phyloP scores from a whole-genome alignment of 2,329 filamentous ascomycete genomes.

The Aspergillus quadricinctus region DNA sequence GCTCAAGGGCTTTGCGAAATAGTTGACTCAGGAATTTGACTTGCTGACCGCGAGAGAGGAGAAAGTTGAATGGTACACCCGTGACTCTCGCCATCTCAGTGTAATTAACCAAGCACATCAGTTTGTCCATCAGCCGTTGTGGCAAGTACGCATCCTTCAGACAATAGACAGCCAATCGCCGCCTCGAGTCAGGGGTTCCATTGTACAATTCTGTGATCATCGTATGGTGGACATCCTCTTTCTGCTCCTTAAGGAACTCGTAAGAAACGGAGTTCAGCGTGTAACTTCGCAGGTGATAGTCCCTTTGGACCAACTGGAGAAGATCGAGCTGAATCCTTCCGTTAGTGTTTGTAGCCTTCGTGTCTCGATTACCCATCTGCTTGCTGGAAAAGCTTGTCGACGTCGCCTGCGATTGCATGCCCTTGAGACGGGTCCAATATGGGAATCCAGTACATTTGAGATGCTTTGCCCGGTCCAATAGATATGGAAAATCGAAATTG shows the following conservation, averaged over 20 bases:
- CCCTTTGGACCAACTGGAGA: constrained; percentile 89
- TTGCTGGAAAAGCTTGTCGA: constrained; percentile 92
- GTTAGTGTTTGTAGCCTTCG: constrained; percentile 90
- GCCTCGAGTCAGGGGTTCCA: constrained; percentile 85
- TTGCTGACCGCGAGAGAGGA: constrained; percentile 89
- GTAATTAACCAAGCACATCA: constrained; percentile 98
- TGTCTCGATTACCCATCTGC: constrained; percentile 95
- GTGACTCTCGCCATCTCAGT: constrained; percentile 99
- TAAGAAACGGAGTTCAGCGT: constrained; percentile 94
- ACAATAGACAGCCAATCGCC: constrained; percentile 90
- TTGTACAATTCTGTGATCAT: constrained; percentile 99
- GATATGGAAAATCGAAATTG: constrained; percentile 98
- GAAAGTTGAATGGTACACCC: constrained; percentile 92
- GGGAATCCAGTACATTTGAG: constrained; percentile 77
- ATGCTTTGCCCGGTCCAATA: constrained; percentile 81
- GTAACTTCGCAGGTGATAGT: constrained; percentile 93
- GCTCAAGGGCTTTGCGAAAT: constrained; percentile 89
- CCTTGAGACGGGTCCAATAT: constrained; percentile 78
- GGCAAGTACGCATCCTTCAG: constrained; percentile 96
- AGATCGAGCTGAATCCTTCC: constrained; percentile 89
- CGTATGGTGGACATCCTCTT: constrained; percentile 96
- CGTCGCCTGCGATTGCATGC: constrained; percentile 65
- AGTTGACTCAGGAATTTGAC: constrained; percentile 97
- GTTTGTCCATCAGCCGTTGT: constrained; percentile 90
- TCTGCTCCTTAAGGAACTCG: constrained; percentile 93